Conservation (phyloP, 495 filamentous ascomycete genomes). For the Talaromyces stipitatus region DNA sequence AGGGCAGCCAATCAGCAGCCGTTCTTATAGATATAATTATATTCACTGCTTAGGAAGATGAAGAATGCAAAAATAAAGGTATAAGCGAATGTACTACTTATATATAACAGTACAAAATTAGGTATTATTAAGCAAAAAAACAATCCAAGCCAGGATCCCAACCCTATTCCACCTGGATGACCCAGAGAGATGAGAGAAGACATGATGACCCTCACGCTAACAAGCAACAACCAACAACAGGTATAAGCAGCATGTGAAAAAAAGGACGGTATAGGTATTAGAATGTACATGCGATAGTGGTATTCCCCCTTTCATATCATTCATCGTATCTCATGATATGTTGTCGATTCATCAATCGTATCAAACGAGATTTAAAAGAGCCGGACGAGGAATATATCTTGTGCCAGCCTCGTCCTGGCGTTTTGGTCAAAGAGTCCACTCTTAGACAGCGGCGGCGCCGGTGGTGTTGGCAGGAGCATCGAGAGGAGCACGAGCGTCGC, state of each 20-base stretch:
- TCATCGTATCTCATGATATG: neutral
- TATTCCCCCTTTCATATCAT: neutral
- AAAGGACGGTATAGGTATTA: neutral
- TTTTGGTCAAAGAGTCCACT: constrained; percentile 19
- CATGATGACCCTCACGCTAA: neutral
- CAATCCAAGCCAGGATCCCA: neutral
- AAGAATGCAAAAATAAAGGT: too few relatives aligned
- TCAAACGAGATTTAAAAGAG: too few relatives aligned
- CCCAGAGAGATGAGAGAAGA: neutral
- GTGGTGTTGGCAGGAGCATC: constrained; percentile 23
- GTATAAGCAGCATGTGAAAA: too few relatives aligned
- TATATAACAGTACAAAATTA: neutral
- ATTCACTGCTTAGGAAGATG: too few relatives aligned
- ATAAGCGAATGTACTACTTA: too few relatives aligned
- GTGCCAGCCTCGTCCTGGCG: too few relatives aligned
- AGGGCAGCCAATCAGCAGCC: neutral
- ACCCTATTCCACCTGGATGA: neutral
- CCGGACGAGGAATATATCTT: too few relatives aligned
- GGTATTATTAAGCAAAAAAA: neutral
- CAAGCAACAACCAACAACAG: neutral
- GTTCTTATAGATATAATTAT: neutral
- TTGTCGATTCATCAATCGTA: neutral
- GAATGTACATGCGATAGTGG: neutral
- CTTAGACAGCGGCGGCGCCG: neutral
- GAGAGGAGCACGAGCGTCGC: constrained; percentile 14